phyloP scores from a whole-genome alignment of 1,284 basidiomycete genomes.

The Trametes polyzona region DNA sequence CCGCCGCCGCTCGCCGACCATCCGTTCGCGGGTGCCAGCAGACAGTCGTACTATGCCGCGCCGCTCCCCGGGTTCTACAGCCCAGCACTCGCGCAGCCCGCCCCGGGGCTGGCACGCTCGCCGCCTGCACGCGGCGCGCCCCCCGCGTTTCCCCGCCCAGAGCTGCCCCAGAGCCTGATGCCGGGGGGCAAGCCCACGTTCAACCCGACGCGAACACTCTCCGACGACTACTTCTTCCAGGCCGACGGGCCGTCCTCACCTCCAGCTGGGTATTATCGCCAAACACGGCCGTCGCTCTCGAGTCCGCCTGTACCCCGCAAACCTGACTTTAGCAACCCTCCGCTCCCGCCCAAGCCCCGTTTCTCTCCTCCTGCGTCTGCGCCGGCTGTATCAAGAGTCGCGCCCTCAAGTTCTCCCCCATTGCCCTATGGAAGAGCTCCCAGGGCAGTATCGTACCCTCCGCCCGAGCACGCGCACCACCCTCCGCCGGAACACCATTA shows the following conservation, averaged over 20 bases:
- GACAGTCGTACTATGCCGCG: conserved; percentile 9
- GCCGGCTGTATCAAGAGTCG: no score
- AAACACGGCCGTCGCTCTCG: conserved; percentile 20
- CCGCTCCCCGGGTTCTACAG: conserved; percentile 33
- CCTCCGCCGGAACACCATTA: no score
- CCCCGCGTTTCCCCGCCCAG: conserved; percentile 21
- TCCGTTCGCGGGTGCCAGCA: conserved; percentile 10
- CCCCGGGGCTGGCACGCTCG: conserved; percentile 1
- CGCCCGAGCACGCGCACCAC: no score
- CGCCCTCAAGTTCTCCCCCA: conserved; percentile 12
- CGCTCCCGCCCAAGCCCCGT: conserved; percentile 32
- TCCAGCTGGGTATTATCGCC: conserved; percentile 9
- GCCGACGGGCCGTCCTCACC: not conserved
- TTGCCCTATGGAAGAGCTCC: not conserved
- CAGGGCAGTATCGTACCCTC: not conserved
- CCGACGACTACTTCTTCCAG: conserved; percentile 28
- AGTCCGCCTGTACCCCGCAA: conserved; percentile 41
- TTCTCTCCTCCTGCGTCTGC: conserved; percentile 6
- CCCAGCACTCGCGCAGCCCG: conserved; percentile 23
- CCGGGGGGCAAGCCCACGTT: conserved; percentile 14
- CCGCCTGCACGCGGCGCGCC: conserved; percentile 1
- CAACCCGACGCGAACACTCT: conserved; percentile 15
- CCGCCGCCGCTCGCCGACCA: conserved; percentile 9
- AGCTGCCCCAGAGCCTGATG: conserved; percentile 22
- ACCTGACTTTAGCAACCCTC: conserved; percentile 30